Base-by-base conservation (phyloP, 768 basidiomycete genomes). In the Kwoniella shandongensis region DNA sequence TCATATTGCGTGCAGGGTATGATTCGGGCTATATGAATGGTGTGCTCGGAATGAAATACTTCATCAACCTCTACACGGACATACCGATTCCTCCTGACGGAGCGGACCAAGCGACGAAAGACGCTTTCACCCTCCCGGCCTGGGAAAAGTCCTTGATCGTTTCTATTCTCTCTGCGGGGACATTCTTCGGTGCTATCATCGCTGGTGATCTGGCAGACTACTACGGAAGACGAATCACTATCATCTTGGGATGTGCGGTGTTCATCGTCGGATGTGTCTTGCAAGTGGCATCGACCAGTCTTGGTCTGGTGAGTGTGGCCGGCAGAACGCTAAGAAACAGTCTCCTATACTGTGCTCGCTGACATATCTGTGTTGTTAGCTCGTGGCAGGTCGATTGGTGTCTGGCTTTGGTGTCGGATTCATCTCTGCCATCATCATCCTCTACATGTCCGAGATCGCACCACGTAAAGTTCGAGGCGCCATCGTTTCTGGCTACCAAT, bases 51-150 rank as follows among this genome's bases (percentile, higher is more conserved):
- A 62, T 63, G 57, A 85, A 89, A 48, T 96, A 94, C 80, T 85
- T 97, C 61, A 94, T 98, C 72, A 92, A 94, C 78, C 94, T 96
- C 77, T 94, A 96, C 79, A 89, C 90, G 3, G 94, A 94, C 17
- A 84, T 84, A 35, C 67, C 60, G 18, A 63, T 66, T 36, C 66
- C 65, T 6, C 50, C 47, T 20, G 44, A 65, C 15, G 66, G 62
- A 38, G 66, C 66, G 36, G 20, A 44, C 10, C 59, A 61, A 48
- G 61, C 68, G 25, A 29, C 47, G 8, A 60, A 52, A 39, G 63
- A 54, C 20, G 63, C 62, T 12, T 73, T 70, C 61, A 59, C 61
- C 44, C 67, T 76, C 41, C 57, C 72, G 6, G 61, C 76, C 27
- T 66, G 49, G 42, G 30, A 73, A 49, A 70, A 74, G 38, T 77